phyloP scores from a whole-genome alignment of 2,329 filamentous ascomycete species.

The Dothidotthia symphoricarpi region DNA sequence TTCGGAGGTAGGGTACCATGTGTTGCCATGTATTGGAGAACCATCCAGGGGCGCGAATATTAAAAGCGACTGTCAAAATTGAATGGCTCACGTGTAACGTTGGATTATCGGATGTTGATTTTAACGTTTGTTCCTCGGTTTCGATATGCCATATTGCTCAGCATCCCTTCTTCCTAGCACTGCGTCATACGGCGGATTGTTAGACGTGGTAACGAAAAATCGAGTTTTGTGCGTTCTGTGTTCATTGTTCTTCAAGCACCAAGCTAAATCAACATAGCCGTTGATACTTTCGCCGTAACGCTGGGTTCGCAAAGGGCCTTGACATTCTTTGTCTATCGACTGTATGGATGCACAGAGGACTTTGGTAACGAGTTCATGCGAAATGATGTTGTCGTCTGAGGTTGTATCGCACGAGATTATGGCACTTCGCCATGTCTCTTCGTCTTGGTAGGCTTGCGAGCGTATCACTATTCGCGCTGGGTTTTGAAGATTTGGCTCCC shows the following conservation, averaged over 20 bases:
- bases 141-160: not conserved
- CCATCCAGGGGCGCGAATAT: too few relatives aligned
- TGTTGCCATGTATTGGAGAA: too few relatives aligned
- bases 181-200: slow-evolving; percentile 5
- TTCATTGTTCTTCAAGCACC: not conserved
- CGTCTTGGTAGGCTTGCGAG: not conserved
- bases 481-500: not conserved
- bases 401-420: slow-evolving; percentile 2
- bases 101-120: too few relatives aligned
- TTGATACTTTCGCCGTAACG: not conserved
- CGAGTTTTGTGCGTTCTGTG: not conserved
- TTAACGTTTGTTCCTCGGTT: too few relatives aligned
- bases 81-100: too few relatives aligned
- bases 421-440: slow-evolving; percentile 1
- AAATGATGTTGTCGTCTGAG: slow-evolving; percentile 1
- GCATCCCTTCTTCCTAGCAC: slow-evolving; percentile 5
- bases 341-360: slow-evolving; percentile 1
- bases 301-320: not conserved
- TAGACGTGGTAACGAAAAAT: slow-evolving; percentile 2
- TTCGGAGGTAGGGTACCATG: too few relatives aligned
- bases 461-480: slow-evolving; percentile 1
- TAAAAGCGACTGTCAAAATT: too few relatives aligned
- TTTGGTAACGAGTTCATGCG: slow-evolving; percentile 1
- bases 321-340: not conserved
- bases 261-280: slow-evolving; percentile 4